Percentiles rank a stretch among this genome's conserved stretches.
Conservation (phyloP, 2,329 filamentous ascomycete species). For the Fusarium oligoseptatum region DNA sequence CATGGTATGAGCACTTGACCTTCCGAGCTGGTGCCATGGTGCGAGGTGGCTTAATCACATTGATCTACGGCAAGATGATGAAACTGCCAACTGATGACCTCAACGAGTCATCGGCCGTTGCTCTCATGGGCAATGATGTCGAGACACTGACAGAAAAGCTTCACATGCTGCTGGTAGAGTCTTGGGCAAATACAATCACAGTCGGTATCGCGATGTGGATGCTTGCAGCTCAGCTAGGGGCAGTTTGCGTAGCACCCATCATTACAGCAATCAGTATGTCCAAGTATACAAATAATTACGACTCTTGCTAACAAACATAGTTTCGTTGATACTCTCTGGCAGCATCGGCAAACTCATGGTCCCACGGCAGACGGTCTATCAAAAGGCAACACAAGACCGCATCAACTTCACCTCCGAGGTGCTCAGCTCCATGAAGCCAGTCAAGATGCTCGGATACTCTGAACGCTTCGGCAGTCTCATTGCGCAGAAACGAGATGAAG, state of each 20-base stretch:
- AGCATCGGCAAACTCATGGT: slow-evolving; percentile 46
- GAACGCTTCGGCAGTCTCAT: slow-evolving; percentile 45
- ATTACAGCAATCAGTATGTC: slow-evolving; percentile 49
- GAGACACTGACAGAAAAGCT: slow-evolving; percentile 48
- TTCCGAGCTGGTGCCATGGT: slow-evolving; percentile 49
- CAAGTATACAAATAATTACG: rapidly evolving
- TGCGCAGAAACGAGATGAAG: slow-evolving; percentile 43
- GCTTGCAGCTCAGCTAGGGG: slow-evolving; percentile 49
- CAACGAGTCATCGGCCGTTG: slow-evolving; percentile 47
- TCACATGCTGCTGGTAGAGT: slow-evolving; percentile 48
- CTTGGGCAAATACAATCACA: slow-evolving; percentile 49
- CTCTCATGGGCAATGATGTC: slow-evolving; percentile 51
- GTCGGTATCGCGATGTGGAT: slow-evolving; percentile 50
- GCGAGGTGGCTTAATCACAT: slow-evolving; percentile 48
- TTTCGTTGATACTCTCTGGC: slow-evolving; percentile 38
- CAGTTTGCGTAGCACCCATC: slow-evolving; percentile 50
- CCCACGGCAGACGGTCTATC: slow-evolving; percentile 47
- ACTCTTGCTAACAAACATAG: slow-evolving; percentile 22
- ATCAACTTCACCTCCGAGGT: slow-evolving; percentile 52
- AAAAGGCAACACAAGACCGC: slow-evolving; percentile 50
- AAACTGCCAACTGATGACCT: slow-evolving; percentile 45
- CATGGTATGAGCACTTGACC: slow-evolving; percentile 51
- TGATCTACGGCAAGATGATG: slow-evolving; percentile 50
- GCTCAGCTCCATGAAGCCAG: slow-evolving; percentile 49
- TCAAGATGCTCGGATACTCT: slow-evolving; percentile 52